Conservation (phyloP, 805 yeast genomes). For the Jamesozyma piceae region DNA sequence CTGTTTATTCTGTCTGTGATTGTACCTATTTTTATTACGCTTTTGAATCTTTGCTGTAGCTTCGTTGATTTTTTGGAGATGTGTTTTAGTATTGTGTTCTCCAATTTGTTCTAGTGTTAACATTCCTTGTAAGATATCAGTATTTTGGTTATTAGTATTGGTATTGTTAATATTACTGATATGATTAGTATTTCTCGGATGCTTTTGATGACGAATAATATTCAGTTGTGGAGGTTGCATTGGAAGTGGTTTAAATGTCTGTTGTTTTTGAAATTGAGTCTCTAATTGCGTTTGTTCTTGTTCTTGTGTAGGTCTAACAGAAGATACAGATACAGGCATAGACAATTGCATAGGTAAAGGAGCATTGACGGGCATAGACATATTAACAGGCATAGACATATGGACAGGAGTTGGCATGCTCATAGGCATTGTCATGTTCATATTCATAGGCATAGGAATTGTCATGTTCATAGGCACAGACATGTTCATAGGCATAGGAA, state of each 20-base stretch:
- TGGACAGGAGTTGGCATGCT: too few species aligned
- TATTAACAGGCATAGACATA: too few species aligned
- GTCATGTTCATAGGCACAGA: too few species aligned
- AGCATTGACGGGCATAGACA: too few species aligned
- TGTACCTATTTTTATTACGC: background rate
- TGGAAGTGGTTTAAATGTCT: background rate
- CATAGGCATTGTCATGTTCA: too few species aligned
- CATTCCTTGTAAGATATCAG: background rate
- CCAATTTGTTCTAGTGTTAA: constrained; percentile 12
- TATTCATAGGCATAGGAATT: too few species aligned
- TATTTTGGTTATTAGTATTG: too few species aligned
- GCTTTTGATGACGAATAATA: background rate
- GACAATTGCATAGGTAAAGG: background rate
- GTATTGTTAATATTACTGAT: background rate
- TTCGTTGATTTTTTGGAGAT: constrained; percentile 8
- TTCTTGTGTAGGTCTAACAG: too few species aligned
- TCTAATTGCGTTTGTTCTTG: too few species aligned
- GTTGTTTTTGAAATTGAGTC: too few species aligned
- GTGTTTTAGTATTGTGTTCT: constrained; percentile 11
- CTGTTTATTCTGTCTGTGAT: background rate
- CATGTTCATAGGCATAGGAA: too few species aligned
- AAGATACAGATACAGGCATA: too few species aligned
- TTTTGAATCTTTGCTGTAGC: background rate
- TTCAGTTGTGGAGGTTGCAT: background rate
- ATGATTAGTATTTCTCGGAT: background rate